Percentiles rank a stretch among this genome's conserved stretches.
phyloP scores from a whole-genome alignment of 306 rosid genomes.

The Mucuna pruriens region DNA sequence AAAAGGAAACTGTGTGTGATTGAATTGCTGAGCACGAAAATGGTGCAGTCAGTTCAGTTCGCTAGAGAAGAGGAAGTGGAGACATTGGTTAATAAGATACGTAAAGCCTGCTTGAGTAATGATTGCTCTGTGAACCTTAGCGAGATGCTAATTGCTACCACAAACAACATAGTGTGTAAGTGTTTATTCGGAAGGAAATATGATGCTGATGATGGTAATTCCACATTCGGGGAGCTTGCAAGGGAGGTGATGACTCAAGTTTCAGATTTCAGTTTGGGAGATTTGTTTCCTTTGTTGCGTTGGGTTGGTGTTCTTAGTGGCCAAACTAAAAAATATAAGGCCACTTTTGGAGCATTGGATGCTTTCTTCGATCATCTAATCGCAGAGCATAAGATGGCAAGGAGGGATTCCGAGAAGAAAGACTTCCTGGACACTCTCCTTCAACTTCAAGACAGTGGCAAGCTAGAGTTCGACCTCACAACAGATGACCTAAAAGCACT shows the following conservation, averaged over 20 bases:
- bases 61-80: constrained; percentile 39
- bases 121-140: constrained; percentile 36
- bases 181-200: constrained; percentile 35
- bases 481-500: constrained; percentile 46
- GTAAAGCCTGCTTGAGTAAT: background rate
- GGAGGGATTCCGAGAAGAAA: background rate
- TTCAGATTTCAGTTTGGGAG: constrained; percentile 33
- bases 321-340: background rate
- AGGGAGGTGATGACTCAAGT: constrained; percentile 18
- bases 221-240: background rate
- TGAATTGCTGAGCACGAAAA: constrained; percentile 44
- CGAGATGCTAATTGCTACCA: constrained; percentile 29
- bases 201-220: constrained; percentile 4
- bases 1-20: constrained; percentile 40
- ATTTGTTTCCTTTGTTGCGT: constrained; percentile 39
- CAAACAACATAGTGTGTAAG: constrained; percentile 39
- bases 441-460: constrained; percentile 28
- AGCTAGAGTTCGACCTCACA: constrained; percentile 33
- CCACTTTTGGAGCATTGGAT: constrained; percentile 31
- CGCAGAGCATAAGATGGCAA: constrained; percentile 29
- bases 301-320: constrained; percentile 45
- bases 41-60: constrained; percentile 28
- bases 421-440: constrained; percentile 48
- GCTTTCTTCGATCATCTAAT: constrained; percentile 36
- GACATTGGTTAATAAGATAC: constrained; percentile 30